These are phyloP conservation scores for Pichia sp. DNA, from an alignment of 1,139 yeast genomes.

Conservation along the genomic window DNA sequence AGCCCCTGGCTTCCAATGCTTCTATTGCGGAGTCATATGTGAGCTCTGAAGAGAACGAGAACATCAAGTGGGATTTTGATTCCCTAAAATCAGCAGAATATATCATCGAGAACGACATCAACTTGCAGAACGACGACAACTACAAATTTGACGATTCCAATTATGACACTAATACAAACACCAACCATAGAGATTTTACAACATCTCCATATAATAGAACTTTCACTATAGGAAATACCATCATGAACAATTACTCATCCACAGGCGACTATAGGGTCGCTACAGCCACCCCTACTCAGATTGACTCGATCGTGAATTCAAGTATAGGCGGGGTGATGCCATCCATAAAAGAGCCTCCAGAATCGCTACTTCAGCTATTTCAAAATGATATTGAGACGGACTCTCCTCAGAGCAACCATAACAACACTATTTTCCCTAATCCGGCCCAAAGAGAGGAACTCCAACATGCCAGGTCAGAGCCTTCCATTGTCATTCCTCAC, in stretches of 20 bases:
- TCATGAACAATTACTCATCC: constrained; percentile 8
- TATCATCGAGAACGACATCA: constrained; percentile 53
- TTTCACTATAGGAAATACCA: constrained; percentile 18
- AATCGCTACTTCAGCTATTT: constrained; percentile 64
- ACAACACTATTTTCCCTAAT: no score
- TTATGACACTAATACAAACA: constrained; percentile 27
- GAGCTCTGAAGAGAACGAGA: constrained; percentile 11
- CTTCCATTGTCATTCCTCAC: constrained; percentile 4
- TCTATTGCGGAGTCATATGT: constrained; percentile 7
- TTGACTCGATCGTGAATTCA: constrained; percentile 11
- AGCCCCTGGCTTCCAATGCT: constrained; percentile 1
- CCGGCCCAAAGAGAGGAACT: no score
- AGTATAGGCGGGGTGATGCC: constrained; percentile 5
- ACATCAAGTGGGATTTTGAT: constrained; percentile 82
- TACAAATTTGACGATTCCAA: constrained; percentile 8
- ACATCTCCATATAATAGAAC: constrained; percentile 14
- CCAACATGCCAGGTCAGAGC: no score
- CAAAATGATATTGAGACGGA: no score
- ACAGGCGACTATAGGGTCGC: background rate
- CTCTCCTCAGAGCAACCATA: no score
- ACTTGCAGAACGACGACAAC: constrained; percentile 23
- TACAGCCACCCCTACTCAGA: constrained; percentile 9
- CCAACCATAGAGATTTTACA: constrained; percentile 17
- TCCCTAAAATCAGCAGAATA: constrained; percentile 67
- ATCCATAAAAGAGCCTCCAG: constrained; percentile 51